Conservation (phyloP, 169 alveolate genomes). For the Plasmodium inui region DNA sequence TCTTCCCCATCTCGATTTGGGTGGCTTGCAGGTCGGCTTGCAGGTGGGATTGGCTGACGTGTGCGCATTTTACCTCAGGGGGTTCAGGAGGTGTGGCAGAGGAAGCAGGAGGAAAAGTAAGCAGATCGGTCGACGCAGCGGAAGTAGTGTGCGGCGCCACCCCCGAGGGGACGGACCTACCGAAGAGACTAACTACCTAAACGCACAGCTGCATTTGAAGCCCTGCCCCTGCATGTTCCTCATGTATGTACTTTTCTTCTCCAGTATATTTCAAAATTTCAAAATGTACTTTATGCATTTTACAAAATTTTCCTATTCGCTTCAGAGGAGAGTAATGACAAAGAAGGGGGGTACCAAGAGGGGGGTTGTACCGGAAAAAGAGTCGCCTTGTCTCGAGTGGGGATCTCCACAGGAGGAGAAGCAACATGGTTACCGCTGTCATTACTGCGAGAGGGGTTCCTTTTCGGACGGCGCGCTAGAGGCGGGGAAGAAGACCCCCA, state of each 20-base stretch:
- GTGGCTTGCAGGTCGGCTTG: background rate
- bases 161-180: background rate
- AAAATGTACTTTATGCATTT: slow-evolving; percentile 69
- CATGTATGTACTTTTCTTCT: slow-evolving; percentile 42
- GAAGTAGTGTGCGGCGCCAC: background rate
- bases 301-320: slow-evolving; percentile 47
- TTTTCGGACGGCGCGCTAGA: background rate
- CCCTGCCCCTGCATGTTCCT: slow-evolving; percentile 67
- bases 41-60: slow-evolving; percentile 6
- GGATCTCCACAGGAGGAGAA: background rate
- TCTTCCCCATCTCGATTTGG: background rate
- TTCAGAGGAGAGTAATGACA: background rate
- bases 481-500: background rate
- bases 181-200: background rate
- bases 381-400: background rate
- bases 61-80: slow-evolving; percentile 27
- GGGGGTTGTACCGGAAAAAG: background rate
- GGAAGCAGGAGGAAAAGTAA: background rate
- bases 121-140: background rate
- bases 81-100: background rate
- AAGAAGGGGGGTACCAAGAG: background rate
- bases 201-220: slow-evolving; percentile 8
- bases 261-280: slow-evolving; percentile 42
- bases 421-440: background rate
- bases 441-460: background rate